Conservation (phyloP, 371 early-diverging fungal genomes). For the Lichtheimia ramosa region DNA sequence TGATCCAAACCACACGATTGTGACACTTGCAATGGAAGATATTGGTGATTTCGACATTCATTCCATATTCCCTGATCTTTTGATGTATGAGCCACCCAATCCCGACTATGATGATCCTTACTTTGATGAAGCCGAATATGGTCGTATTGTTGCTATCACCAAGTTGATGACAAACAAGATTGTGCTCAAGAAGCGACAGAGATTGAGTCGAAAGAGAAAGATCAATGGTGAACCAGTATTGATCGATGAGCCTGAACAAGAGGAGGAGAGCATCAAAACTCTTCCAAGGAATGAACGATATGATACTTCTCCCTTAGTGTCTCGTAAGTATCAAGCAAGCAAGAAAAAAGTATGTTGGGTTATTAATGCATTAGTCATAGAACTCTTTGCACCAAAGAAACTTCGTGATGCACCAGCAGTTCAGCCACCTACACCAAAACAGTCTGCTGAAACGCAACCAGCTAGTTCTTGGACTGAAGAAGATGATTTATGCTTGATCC, state of each 20-base stretch:
- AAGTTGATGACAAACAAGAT: slow-evolving; percentile 44
- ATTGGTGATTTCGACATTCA: slow-evolving; percentile 30
- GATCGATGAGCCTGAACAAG: slow-evolving; percentile 28
- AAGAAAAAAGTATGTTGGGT: background rate
- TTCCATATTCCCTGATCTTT: slow-evolving; percentile 45
- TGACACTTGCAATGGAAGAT: slow-evolving; percentile 18
- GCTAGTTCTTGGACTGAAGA: slow-evolving; percentile 62
- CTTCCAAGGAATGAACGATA: slow-evolving; percentile 32
- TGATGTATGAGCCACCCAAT: slow-evolving; percentile 49
- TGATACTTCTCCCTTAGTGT: slow-evolving; percentile 21
- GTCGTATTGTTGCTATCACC: slow-evolving; percentile 38
- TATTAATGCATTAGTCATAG: slow-evolving; percentile 10
- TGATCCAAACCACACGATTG: slow-evolving; percentile 13
- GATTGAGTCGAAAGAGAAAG: slow-evolving; percentile 42
- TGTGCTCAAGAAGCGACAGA: slow-evolving; percentile 36
- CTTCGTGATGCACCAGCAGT: slow-evolving; percentile 43
- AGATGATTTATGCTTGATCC: slow-evolving; percentile 66
- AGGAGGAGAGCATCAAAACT: slow-evolving; percentile 33
- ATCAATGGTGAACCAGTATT: slow-evolving; percentile 29
- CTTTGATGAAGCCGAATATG: slow-evolving; percentile 43
- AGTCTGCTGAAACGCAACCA: slow-evolving; percentile 19
- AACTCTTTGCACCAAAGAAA: slow-evolving; percentile 52
- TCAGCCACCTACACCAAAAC: slow-evolving; percentile 47
- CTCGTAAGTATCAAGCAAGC: slow-evolving; percentile 22
- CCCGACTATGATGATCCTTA: slow-evolving; percentile 48